Percentiles rank a stretch among this genome's conserved stretches.
These are phyloP conservation scores for Chlamydomonas incerta DNA, from an alignment of 139 green algal genomes.

Conservation along the genomic window DNA sequence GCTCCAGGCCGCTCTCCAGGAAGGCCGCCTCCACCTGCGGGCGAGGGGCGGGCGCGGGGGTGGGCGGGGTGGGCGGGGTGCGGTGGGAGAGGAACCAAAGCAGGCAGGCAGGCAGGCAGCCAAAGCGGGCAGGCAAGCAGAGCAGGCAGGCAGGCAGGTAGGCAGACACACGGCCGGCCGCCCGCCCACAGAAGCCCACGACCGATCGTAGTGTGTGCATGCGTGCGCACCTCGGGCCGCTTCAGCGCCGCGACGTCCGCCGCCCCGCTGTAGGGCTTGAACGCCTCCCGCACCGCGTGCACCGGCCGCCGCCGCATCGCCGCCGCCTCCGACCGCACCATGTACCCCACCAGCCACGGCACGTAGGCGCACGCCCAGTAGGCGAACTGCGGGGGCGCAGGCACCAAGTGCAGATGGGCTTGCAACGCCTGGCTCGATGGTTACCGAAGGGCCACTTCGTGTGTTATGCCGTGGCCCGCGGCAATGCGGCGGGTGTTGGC, in stretches of 20 bases:
- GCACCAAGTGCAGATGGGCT: no score
- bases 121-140: no score
- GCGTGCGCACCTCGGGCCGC: conserved; percentile 8
- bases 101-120: no score
- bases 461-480: no score
- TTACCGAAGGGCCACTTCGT: no score
- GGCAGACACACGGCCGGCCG: no score
- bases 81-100: no score
- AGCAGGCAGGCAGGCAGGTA: no score
- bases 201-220: no score
- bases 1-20: conserved; percentile 14
- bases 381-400: neutral
- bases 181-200: no score
- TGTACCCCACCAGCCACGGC: neutral
- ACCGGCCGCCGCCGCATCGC: neutral
- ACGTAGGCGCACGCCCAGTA: neutral
- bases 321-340: conserved; percentile 1
- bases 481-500: no score
- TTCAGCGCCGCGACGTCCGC: conserved; percentile 4
- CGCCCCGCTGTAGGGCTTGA: neutral
- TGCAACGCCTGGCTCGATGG: no score
- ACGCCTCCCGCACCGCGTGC: neutral
- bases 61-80: neutral
- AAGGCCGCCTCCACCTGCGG: conserved; percentile 18
- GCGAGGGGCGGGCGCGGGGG: neutral